Base-by-base conservation (phyloP, 176 grass and related monocot genomes). In the Oryza officinalis region DNA sequence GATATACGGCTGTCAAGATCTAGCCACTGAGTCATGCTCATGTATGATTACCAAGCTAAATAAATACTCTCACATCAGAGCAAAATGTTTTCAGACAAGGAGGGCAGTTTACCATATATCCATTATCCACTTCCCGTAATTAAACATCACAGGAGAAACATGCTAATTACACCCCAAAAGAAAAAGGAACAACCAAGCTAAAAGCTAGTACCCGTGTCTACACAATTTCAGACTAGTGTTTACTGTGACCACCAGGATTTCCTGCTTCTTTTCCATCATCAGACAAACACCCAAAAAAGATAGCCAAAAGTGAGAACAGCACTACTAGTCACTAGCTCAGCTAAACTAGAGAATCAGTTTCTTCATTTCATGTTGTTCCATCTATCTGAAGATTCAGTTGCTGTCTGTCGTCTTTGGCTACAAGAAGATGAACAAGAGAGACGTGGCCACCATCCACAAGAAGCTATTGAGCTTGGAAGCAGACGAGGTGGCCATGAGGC, bases 401-500 rank as follows among this genome's bases (percentile, higher is more conserved):
- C 13, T 44, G 75, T 38, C n/a, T 32, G 1, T 41, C 15, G 1
- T 41, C 15, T 9, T 9, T 20, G 20, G 15, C 80, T 93, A 95
- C 76, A 90, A 63, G 14, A 87, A 13, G 69, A 85, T 35, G 54
- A 79, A 10, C 85, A 79, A 37, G 75, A 89, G 47, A 10, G 77
- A 50, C 1, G 27, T 28, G 1, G 76, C 59, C 80, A 80, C 28
- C 63, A 80, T 33, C 43, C 81, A 44, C 74, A 59, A 81, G 27
- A 87, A 67, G 5, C 81, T 80, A 31, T 37, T 18, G 28, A 43
- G 47, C 38, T 44, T 41, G 27, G 38, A 54, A 60, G 63, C 63
- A 3, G 93, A 65, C 8, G 95, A 77, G 0, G 82, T 74, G 2
- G 84, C 77, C 41, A 67, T n/a, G 30, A 87, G 66, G 33, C 83